phyloP scores from a whole-genome alignment of 257 asterid species.

The Solanum rostratum region DNA sequence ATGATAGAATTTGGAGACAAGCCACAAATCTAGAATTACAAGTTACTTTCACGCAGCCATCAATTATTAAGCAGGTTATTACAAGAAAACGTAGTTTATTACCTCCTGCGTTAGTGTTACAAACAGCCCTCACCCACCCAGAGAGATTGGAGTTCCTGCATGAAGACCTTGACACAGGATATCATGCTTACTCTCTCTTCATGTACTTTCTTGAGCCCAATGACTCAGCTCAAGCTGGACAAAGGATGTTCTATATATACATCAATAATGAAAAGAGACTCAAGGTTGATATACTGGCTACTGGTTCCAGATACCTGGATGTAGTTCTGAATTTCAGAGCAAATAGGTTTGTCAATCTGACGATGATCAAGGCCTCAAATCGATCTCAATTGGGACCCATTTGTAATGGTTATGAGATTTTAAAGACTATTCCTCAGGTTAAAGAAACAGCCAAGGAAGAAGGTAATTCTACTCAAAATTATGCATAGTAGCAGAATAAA shows the following conservation, averaged over 20 bases:
- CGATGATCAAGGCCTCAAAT: conserved; percentile 27
- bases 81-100: conserved; percentile 1
- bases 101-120: conserved; percentile 38
- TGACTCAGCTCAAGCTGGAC: conserved; percentile 26
- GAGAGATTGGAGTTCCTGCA: conserved; percentile 30
- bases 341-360: conserved; percentile 34
- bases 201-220: conserved; percentile 46
- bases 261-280: conserved; percentile 21
- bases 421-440: conserved; percentile 21
- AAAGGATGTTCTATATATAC: conserved; percentile 42
- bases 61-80: conserved; percentile 5
- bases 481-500: neutral
- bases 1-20: conserved; percentile 43
- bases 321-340: conserved; percentile 28
- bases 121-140: conserved; percentile 41
- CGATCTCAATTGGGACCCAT: conserved; percentile 39
- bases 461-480: conserved; percentile 17
- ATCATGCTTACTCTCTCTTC: conserved; percentile 20
- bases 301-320: conserved; percentile 15
- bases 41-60: conserved; percentile 7
- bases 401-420: conserved; percentile 46
- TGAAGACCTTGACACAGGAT: conserved; percentile 20
- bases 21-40: conserved; percentile 16
- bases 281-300: conserved; percentile 25
- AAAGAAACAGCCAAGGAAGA: conserved; percentile 29